Evolutionary conservation across 768 basidiomycete genomes (phyloP).

Genomic region (Symmetrospora coprosmae): DNA sequence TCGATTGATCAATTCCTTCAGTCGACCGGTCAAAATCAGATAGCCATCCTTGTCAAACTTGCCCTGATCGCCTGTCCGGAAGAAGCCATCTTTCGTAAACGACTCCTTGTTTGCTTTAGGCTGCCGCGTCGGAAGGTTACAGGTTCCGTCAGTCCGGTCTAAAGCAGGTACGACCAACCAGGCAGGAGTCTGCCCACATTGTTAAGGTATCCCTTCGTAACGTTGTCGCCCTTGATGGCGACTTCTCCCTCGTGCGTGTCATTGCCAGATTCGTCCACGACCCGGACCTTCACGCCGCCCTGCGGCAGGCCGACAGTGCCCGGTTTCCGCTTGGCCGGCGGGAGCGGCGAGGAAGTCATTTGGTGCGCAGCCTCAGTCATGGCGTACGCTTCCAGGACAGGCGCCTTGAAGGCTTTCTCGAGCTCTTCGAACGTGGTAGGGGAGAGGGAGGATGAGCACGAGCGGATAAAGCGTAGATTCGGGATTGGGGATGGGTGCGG

Average conservation of each 20-base stretch:
- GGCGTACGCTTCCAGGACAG: conserved; percentile 50
- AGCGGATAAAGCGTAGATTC: conserved; percentile 37
- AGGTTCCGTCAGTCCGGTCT: not conserved
- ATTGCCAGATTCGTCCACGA: conserved; percentile 34
- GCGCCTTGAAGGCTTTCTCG: conserved; percentile 44
- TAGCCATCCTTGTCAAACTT: conserved; percentile 24
- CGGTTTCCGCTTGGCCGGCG: conserved; percentile 31
- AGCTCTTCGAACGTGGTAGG: conserved; percentile 46
- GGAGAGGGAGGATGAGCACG: conserved; percentile 45
- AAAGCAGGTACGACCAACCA: not conserved
- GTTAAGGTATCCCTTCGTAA: conserved; percentile 38
- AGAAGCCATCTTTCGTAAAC: conserved; percentile 24
- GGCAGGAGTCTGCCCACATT: conserved; percentile 16
- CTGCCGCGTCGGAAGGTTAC: not conserved
- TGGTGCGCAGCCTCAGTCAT: conserved; percentile 37
- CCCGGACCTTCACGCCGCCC: conserved; percentile 36
- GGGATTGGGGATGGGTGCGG: conserved; percentile 35
- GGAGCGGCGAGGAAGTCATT: conserved; percentile 31
- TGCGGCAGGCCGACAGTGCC: conserved; percentile 36
- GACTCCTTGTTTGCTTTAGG: conserved; percentile 40
- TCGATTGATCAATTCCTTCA: conserved; percentile 37
- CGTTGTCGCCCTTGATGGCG: conserved; percentile 47
- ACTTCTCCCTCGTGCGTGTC: conserved; percentile 45
- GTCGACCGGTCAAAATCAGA: conserved; percentile 20
- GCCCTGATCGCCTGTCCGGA: conserved; percentile 26